phyloP scores from a whole-genome alignment of 176 grass and related monocot species.

The Cocos nucifera region DNA sequence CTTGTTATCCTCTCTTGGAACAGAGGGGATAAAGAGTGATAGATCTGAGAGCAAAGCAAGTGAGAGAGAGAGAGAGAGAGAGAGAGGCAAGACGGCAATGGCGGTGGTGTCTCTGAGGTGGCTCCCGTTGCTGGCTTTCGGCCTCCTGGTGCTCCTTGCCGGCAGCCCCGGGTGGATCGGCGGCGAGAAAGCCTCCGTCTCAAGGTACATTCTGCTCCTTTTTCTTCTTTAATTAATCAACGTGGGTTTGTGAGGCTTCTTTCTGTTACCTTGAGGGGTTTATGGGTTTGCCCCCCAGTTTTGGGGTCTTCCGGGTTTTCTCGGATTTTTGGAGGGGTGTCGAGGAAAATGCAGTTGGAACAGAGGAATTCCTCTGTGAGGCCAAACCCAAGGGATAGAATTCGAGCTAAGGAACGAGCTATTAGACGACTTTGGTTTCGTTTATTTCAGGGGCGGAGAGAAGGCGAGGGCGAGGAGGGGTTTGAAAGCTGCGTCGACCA shows the following conservation, averaged over 20 bases:
- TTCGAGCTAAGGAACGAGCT: too few species aligned
- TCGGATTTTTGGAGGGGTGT: too few species aligned
- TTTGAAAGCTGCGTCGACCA: background rate
- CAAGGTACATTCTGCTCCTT: conserved; percentile 26
- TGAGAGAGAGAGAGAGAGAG: background rate
- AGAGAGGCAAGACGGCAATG: conserved; percentile 14
- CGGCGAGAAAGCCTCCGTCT: conserved; percentile 7
- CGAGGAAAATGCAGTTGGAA: too few species aligned
- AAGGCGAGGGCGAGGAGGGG: background rate
- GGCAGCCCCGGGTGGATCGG: conserved; percentile 17
- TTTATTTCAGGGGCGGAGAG: background rate
- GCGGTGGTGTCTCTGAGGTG: conserved; percentile 1
- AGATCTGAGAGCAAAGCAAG: background rate
- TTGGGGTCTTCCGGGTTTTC: too few species aligned
- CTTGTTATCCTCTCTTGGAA: background rate
- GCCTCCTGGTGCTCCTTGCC: conserved; percentile 24
- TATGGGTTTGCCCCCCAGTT: too few species aligned
- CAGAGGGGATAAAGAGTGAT: background rate
- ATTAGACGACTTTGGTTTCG: too few species aligned
- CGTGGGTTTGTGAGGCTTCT: background rate
- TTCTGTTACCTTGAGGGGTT: too few species aligned
- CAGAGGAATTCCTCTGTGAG: too few species aligned
- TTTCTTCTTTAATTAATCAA: background rate
- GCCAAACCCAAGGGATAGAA: too few species aligned
- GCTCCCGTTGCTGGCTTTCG: conserved; percentile 15